phyloP scores from a whole-genome alignment of 2,329 filamentous ascomycete species.

The Fusarium heterosporum region DNA sequence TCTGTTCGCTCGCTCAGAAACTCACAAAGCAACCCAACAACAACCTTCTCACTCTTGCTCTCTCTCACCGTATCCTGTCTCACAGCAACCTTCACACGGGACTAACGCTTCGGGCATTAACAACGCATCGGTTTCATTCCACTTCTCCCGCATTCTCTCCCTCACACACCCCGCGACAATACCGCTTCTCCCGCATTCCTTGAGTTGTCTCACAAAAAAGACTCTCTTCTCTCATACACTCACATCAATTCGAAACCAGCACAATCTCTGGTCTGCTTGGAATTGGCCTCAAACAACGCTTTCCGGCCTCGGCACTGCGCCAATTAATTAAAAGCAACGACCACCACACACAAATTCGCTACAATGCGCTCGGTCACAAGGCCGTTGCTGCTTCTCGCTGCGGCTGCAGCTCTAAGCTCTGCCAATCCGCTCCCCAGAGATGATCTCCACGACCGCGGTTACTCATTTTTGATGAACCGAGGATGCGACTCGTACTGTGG shows the following conservation, averaged over 20 bases:
- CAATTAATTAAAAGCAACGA: constrained; percentile 1
- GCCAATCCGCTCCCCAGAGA: constrained; percentile 65
- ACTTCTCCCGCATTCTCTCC: constrained; percentile 22
- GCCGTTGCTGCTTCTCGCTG: constrained; percentile 55
- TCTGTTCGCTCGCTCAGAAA: not conserved
- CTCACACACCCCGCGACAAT: constrained; percentile 16
- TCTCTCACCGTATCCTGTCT: constrained; percentile 5
- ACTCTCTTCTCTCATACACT: constrained; percentile 4
- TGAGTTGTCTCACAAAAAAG: constrained; percentile 27
- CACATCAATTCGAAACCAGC: constrained; percentile 21
- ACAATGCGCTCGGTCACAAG: constrained; percentile 45
- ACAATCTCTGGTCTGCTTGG: constrained; percentile 18
- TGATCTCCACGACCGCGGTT: constrained; percentile 60
- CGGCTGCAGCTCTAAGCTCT: constrained; percentile 46
- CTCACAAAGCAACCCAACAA: not conserved
- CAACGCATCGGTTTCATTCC: constrained; percentile 16
- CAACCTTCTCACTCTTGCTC: constrained; percentile 10
- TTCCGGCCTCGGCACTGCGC: constrained; percentile 19
- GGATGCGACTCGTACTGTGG: constrained; percentile 67
- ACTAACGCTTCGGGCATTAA: constrained; percentile 35
- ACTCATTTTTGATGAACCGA: constrained; percentile 63
- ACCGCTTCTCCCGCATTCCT: constrained; percentile 33
- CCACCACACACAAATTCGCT: constrained; percentile 11
- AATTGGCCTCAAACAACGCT: constrained; percentile 26
- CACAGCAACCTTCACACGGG: constrained; percentile 22